These are phyloP conservation scores for Ligustrum vulgare DNA, from an alignment of 257 asterid genomes.

Conservation along the genomic window DNA sequence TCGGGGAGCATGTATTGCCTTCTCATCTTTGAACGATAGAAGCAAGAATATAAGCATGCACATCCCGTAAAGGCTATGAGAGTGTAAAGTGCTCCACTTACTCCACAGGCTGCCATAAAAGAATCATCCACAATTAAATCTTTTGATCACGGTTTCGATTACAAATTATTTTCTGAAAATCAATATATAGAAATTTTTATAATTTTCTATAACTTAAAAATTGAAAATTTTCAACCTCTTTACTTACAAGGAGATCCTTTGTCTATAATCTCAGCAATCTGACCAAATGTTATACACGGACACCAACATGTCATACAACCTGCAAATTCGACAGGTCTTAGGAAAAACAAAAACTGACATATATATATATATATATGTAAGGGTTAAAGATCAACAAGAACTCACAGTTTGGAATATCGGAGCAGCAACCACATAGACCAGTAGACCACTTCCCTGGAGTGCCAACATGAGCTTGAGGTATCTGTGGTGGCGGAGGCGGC, in stretches of 20 bases:
- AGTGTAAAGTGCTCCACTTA: conserved; percentile 29
- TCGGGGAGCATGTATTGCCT: conserved; percentile 32
- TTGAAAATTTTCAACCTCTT: no score
- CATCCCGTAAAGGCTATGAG: conserved; percentile 22
- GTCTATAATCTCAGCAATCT: conserved; percentile 2
- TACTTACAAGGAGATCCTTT: not conserved
- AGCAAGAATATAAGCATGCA: conserved; percentile 31
- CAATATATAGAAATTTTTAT: no score
- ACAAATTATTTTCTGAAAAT: no score
- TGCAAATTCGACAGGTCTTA: not conserved
- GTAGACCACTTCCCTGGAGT: conserved; percentile 29
- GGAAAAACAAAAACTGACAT: not conserved
- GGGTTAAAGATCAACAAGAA: not conserved
- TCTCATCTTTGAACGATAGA: conserved; percentile 34
- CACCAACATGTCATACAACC: not conserved
- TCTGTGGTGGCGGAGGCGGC: not conserved
- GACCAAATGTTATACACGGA: not conserved
- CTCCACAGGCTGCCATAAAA: conserved; percentile 13
- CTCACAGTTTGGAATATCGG: conserved; percentile 25
- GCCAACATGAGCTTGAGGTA: not conserved
- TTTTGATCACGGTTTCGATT: not conserved
- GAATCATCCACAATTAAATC: not conserved
- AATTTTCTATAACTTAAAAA: no score
- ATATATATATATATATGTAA: not conserved
- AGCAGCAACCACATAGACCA: conserved; percentile 23